Conservation (phyloP, 2,329 filamentous ascomycete species). For the Phoma sp. region DNA sequence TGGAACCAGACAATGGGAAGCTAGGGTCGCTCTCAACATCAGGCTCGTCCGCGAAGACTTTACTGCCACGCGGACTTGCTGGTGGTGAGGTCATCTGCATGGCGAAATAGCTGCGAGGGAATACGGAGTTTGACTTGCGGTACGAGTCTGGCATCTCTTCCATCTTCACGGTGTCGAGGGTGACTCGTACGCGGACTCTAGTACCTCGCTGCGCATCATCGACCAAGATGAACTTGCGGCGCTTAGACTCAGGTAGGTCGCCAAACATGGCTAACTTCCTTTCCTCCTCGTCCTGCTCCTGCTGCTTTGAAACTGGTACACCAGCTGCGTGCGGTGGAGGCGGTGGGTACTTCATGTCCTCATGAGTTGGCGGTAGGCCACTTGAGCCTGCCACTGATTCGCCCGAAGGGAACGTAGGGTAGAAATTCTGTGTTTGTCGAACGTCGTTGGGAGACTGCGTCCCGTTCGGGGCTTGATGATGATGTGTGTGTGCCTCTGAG, state of each 20-base stretch:
- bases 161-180: conserved; percentile 91
- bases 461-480: conserved; percentile 68
- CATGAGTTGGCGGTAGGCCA: conserved; percentile 71
- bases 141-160: conserved; percentile 96
- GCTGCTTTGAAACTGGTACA: conserved; percentile 55
- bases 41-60: conserved; percentile 74
- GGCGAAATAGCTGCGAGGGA: conserved; percentile 88
- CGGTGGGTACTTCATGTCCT: conserved; percentile 59
- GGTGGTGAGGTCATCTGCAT: conserved; percentile 90
- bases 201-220: conserved; percentile 80
- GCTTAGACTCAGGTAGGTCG: conserved; percentile 86
- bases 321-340: conserved; percentile 52
- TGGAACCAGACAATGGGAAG: conserved; percentile 53
- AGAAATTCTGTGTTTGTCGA: conserved; percentile 79
- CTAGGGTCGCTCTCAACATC: conserved; percentile 54
- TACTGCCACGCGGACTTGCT: conserved; percentile 74
- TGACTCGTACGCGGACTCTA: conserved; percentile 86
- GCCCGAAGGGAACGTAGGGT: conserved; percentile 70
- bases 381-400: conserved; percentile 60
- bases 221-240: conserved; percentile 95
- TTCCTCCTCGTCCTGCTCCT: conserved; percentile 63
- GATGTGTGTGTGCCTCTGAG: conserved; percentile 70
- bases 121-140: conserved; percentile 87
- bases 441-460: conserved; percentile 66
- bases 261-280: conserved; percentile 78